A percentile compares a stretch with the other conserved stretches of the same genome.
These are phyloP conservation scores for Aspergillus sp. DNA, from an alignment of 2,329 filamentous ascomycete genomes.

Conservation along the genomic window DNA sequence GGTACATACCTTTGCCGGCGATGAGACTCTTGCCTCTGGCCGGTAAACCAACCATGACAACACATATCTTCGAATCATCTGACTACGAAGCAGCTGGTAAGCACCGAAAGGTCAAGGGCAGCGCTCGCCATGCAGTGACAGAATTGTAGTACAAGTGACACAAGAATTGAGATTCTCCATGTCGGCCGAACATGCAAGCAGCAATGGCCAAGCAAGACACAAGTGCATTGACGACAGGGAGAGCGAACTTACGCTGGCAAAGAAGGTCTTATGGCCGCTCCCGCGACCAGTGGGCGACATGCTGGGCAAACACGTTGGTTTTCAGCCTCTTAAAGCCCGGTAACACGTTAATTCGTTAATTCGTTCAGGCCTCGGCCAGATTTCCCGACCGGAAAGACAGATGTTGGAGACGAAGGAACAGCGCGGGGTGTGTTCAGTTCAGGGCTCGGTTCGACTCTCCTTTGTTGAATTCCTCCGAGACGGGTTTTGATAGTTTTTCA, in stretches of 20 bases:
- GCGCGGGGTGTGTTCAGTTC: not conserved
- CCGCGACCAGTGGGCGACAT: slow-evolving; percentile 34
- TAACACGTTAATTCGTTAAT: too few species aligned
- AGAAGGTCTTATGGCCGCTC: slow-evolving; percentile 36
- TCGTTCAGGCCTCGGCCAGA: slow-evolving; percentile 18
- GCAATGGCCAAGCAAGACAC: not conserved
- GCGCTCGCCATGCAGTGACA: not conserved
- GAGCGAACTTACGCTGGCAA: slow-evolving; percentile 34
- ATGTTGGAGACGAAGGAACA: not conserved
- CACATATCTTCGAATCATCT: slow-evolving; percentile 94
- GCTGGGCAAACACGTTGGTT: slow-evolving; percentile 12
- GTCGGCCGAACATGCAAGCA: not conserved
- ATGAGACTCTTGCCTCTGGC: slow-evolving; percentile 97
- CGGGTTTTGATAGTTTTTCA: not conserved
- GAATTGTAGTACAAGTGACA: not conserved
- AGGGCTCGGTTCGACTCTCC: not conserved
- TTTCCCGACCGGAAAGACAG: slow-evolving; percentile 14
- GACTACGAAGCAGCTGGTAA: slow-evolving; percentile 62
- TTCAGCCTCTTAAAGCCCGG: not conserved
- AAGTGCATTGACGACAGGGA: not conserved
- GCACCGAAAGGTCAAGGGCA: not conserved
- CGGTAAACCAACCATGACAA: slow-evolving; percentile 97
- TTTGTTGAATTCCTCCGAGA: not conserved
- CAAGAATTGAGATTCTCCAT: not conserved
- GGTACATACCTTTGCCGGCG: slow-evolving; percentile 82